These are phyloP conservation scores for Trichocladium antarcticum DNA, from an alignment of 495 filamentous ascomycete genomes.

Conservation along the genomic window DNA sequence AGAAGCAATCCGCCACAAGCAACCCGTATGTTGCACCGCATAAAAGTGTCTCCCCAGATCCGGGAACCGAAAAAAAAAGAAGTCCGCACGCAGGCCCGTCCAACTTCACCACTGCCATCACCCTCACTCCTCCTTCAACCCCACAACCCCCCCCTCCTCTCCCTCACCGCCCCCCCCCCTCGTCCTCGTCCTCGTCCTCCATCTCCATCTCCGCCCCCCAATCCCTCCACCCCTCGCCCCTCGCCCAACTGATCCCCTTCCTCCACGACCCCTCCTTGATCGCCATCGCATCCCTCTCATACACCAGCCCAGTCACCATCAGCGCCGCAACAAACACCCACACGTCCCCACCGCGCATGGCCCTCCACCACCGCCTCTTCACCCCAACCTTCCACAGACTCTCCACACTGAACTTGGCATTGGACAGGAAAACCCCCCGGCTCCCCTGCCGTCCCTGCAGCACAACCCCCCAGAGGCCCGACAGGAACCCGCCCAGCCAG, in stretches of 20 bases:
- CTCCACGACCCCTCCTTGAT: slow-evolving; percentile 56
- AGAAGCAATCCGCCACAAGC: background rate
- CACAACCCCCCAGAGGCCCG: slow-evolving; percentile 71
- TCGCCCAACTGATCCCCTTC: slow-evolving; percentile 61
- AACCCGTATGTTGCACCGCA: no score
- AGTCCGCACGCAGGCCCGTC: no score
- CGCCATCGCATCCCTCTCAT: slow-evolving; percentile 57
- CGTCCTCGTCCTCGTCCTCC: slow-evolving; percentile 14
- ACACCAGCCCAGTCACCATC: slow-evolving; percentile 65
- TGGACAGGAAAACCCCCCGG: slow-evolving; percentile 56
- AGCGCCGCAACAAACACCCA: slow-evolving; percentile 67
- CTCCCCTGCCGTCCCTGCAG: slow-evolving; percentile 44
- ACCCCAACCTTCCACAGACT: slow-evolving; percentile 81
- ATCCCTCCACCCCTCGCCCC: slow-evolving; percentile 46
- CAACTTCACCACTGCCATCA: background rate
- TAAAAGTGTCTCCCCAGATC: no score
- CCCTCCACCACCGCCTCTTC: slow-evolving; percentile 74
- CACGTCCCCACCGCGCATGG: slow-evolving; percentile 70
- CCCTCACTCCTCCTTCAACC: slow-evolving; percentile 7
- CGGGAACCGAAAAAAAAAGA: background rate
- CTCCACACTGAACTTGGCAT: slow-evolving; percentile 61
- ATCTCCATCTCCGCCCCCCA: slow-evolving; percentile 32
- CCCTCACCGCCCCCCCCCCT: background rate
- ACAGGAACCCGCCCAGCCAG: slow-evolving; percentile 76
- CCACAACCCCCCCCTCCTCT: background rate